Conservation (phyloP, 108 stramenopile genomes). For the Mayamaea pseudoterrestris region DNA sequence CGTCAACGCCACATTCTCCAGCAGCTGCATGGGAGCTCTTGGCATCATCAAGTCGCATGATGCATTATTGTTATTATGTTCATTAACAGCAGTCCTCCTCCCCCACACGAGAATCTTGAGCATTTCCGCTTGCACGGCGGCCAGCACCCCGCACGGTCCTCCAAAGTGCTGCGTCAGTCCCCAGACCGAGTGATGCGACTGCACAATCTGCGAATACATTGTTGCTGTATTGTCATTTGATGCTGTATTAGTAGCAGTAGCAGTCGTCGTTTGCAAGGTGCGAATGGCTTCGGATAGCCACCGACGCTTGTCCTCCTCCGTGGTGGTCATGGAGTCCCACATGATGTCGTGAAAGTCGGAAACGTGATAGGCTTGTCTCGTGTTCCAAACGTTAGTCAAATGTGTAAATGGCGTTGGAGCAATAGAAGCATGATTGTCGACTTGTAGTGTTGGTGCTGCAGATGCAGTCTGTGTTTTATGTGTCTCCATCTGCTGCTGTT, state of each 20-base stretch:
- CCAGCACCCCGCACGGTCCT: constrained; percentile 83
- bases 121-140: constrained; percentile 75
- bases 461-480: neutral
- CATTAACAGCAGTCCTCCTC: constrained; percentile 3
- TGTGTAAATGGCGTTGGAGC: too few relatives aligned
- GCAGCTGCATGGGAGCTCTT: too few relatives aligned
- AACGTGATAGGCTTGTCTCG: neutral
- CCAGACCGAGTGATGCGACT: constrained; percentile 29
- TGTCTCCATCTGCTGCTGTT: too few relatives aligned
- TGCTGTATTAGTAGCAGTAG: constrained; percentile 6
- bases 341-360: constrained; percentile 24
- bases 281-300: constrained; percentile 40
- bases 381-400: too few relatives aligned
- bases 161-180: constrained; percentile 77
- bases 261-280: constrained; percentile 1
- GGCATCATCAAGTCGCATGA: too few relatives aligned
- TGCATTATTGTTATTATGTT: constrained; percentile 4
- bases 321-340: constrained; percentile 43
- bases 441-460: neutral
- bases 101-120: constrained; percentile 50
- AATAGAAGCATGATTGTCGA: neutral
- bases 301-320: constrained; percentile 44
- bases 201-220: neutral
- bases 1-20: too few relatives aligned
- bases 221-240: neutral